These are phyloP conservation scores for Wickerhamiella azymoides DNA, from an alignment of 805 yeast genomes.

Conservation along the genomic window DNA sequence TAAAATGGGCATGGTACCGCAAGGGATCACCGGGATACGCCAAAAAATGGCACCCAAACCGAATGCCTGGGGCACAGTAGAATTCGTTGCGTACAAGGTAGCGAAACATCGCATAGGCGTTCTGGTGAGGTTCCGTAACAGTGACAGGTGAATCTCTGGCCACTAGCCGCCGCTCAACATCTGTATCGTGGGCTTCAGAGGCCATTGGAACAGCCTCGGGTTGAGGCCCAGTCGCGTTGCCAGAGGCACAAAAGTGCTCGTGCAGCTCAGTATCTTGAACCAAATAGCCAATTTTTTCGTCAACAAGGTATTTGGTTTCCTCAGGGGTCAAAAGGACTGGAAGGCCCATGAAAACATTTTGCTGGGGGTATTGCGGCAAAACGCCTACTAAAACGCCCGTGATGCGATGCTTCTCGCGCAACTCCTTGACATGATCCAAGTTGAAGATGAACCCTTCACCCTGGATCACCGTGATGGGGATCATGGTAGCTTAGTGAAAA, in stretches of 20 bases:
- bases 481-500: conserved; percentile 1
- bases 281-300: conserved; percentile 30
- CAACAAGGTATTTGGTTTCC: conserved; percentile 56
- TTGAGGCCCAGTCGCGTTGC: background rate
- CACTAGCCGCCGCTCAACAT: conserved; percentile 1
- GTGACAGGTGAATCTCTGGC: conserved; percentile 2
- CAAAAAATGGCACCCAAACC: conserved; percentile 81
- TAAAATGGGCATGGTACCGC: conserved; percentile 75
- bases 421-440: conserved; percentile 35
- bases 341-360: conserved; percentile 69
- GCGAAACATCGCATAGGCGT: conserved; percentile 28
- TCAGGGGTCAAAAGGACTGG: conserved; percentile 64
- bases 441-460: conserved; percentile 45
- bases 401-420: conserved; percentile 47
- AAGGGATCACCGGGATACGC: conserved; percentile 94
- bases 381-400: conserved; percentile 75
- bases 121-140: conserved; percentile 8
- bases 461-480: conserved; percentile 28
- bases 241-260: background rate
- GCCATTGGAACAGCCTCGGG: background rate
- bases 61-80: conserved; percentile 65
- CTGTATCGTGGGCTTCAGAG: background rate
- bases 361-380: conserved; percentile 83
- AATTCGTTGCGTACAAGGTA: conserved; percentile 34
- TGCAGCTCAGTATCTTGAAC: conserved; percentile 30